Conservation (phyloP, 495 filamentous ascomycete genomes). For the Sphaerosporella brunnea region DNA sequence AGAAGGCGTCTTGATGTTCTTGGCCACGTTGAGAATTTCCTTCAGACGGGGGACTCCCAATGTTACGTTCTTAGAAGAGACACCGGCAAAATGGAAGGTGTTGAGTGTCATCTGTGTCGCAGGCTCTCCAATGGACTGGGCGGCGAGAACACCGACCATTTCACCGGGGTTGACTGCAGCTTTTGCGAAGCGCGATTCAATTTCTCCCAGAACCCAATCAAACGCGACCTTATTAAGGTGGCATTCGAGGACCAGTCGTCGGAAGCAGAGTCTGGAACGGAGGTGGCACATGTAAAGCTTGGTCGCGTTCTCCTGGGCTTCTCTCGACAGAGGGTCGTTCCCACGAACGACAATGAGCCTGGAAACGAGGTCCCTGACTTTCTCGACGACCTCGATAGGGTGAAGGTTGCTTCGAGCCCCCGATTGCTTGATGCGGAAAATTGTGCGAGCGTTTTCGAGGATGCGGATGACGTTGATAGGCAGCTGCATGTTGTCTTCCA, state of each 20-base stretch:
- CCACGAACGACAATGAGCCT: slow-evolving; percentile 71
- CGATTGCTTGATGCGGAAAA: slow-evolving; percentile 74
- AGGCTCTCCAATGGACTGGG: slow-evolving; percentile 95
- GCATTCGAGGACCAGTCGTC: slow-evolving; percentile 66
- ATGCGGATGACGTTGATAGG: slow-evolving; percentile 83
- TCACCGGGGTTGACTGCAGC: slow-evolving; percentile 76
- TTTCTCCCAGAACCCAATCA: slow-evolving; percentile 76
- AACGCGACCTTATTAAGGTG: slow-evolving; percentile 82
- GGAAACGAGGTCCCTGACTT: slow-evolving; percentile 56
- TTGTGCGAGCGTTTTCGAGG: slow-evolving; percentile 70
- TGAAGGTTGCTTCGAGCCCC: slow-evolving; percentile 76
- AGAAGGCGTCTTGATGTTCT: slow-evolving; percentile 94
- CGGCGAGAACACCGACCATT: slow-evolving; percentile 96
- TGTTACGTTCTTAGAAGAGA: slow-evolving; percentile 98
- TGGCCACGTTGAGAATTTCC: slow-evolving; percentile 95
- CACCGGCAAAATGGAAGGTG: slow-evolving; percentile 99
- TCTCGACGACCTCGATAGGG: slow-evolving; percentile 72
- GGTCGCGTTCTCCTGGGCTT: slow-evolving; percentile 78
- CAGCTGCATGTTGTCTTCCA: slow-evolving; percentile 69
- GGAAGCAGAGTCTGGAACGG: slow-evolving; percentile 78
- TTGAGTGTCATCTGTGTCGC: slow-evolving; percentile 99
- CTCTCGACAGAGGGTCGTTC: slow-evolving; percentile 56
- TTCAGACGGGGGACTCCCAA: slow-evolving; percentile 97
- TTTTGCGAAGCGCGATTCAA: slow-evolving; percentile 68
- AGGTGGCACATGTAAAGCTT: slow-evolving; percentile 80